Base-by-base conservation (phyloP, 2,329 filamentous ascomycete species). In the Grosmannia penicillata region DNA sequence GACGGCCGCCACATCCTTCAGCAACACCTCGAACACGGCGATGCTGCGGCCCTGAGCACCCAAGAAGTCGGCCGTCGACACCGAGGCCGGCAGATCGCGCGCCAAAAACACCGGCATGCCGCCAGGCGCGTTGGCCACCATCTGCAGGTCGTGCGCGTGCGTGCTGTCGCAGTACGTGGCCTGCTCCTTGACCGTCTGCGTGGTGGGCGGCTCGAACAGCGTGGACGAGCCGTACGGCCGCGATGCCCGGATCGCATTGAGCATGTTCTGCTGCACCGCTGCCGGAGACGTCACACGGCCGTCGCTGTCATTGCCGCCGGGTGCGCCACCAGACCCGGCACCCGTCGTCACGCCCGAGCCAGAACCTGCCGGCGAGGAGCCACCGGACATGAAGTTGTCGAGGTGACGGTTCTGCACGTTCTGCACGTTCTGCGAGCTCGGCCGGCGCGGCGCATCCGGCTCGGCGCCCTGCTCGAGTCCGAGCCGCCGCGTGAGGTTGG, bases 131-230 rank as follows among this genome's bases (percentile, higher is more conserved):
- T 82, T 75, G 5, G 78, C 79, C 11, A 76, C 68, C 50, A 80
- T 78, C 14, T 65, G 64, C 10, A 94, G 73, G 56, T 93, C 77
- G 41, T 86, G 75, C 1, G 74, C 75, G 2, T 81, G 75, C 19
- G 65, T 78, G 47, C 75, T 70, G 60, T 95, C 87, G 56, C 87
- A 95, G 59, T 94, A 94, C 0, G 82, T 81, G 28, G 78, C 73
- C 48, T 84, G 81, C 56, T 94, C 86, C 52, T 81, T 81, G 47
- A 94, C 77, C 36, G 78, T 63, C 44, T 75, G 78, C 26, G 81
- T 78, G 38, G 73, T 63, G 0, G 84, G 84, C 18, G 75, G 72
- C 4, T 73, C 75, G 58, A 83, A 89, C n/a, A 94, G 59, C 10
- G 65, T 63, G 14, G 74, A 69, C 1, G 82, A 84, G 45, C 82